Percentiles rank a stretch among this genome's conserved stretches.
Conservation (phyloP, 2,329 filamentous ascomycete genomes). For the Chaetomium globosum region DNA sequence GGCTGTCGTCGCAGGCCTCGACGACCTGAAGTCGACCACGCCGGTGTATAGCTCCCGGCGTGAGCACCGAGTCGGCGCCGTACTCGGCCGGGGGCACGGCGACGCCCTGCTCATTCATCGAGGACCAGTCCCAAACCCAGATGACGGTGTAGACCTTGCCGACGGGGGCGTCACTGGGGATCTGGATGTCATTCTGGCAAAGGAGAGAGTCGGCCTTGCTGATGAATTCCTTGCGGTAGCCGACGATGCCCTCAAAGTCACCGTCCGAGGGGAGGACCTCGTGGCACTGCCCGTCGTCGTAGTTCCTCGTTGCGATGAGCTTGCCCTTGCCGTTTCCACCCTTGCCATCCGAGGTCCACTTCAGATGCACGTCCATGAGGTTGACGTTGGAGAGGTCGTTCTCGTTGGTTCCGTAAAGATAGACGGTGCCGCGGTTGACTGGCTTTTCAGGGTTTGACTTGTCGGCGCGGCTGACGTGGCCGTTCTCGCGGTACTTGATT, state of each 20-base stretch:
- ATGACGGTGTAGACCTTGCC: conserved; percentile 77
- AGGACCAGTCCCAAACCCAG: conserved; percentile 97
- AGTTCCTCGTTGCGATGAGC: conserved; percentile 77
- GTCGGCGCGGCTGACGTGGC: conserved; percentile 67
- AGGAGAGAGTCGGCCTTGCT: conserved; percentile 56
- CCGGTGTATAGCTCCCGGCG: conserved; percentile 44
- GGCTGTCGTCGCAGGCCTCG: conserved; percentile 42
- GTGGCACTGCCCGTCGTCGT: conserved; percentile 89
- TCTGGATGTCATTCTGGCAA: conserved; percentile 79
- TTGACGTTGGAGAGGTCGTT: conserved; percentile 53
- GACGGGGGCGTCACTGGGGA: conserved; percentile 67
- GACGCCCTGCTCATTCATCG: conserved; percentile 49
- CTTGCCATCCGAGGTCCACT: conserved; percentile 78
- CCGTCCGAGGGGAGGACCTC: conserved; percentile 52
- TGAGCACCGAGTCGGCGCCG: background rate
- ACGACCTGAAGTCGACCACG: conserved; percentile 43
- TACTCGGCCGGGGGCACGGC: conserved; percentile 34
- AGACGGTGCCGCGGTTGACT: conserved; percentile 69
- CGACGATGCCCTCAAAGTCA: conserved; percentile 62
- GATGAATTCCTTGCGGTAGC: conserved; percentile 59
- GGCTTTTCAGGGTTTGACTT: conserved; percentile 60
- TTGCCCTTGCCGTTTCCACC: conserved; percentile 78
- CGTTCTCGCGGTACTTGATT: conserved; percentile 72
- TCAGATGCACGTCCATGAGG: conserved; percentile 67
- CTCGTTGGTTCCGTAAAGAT: conserved; percentile 70